Base-by-base conservation (phyloP, 2,329 filamentous ascomycete genomes). In the Geoglossum cookeanum region DNA sequence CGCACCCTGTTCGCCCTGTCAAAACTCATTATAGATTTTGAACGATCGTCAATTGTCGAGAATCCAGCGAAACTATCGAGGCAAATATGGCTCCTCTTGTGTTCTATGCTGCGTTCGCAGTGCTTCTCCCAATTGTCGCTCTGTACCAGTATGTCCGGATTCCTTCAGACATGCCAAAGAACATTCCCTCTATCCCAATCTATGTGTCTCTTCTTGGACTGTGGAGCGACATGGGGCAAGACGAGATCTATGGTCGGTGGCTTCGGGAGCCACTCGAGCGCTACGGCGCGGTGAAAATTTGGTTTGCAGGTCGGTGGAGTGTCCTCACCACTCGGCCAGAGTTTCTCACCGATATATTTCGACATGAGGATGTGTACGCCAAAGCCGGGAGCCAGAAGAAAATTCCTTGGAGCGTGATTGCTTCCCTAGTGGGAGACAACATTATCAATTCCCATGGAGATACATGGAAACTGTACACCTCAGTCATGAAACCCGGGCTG, bases 341-440 rank as follows among this genome's bases (percentile, higher is more conserved):
- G 6, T 57, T 58, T 57, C 11, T 57, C 59, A 62, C 55, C 2
- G 33, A 59, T 11, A 55, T 68, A 4, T 65, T 68, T 57, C 65
- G 64, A 22, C 59, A 66, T 33, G 66, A 68, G 39, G 65, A 67
- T 8, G 58, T 61, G 0, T 67, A 64, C 47, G 64, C 66, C 4
- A 68, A 68, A 51, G 62, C 62, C 4, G 66, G 66, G 1, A 67
- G 64, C 51, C 63, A 68, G 11, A 60, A 65, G 56, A 68, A 68
- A 59, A 67, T 67, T 30, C 66, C 66, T 1, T 62, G 65, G 48
- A 64, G 62, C 35, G 59, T 68, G 7, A 54, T 68, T 6, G 66
- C 66, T 0, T 58, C 62, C 32, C 66, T 66, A 30, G 65, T 65
- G 1, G 66, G 66, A 4, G 65, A 67, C 49, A 68, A 68, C 57